Percentiles rank a stretch among this genome's conserved stretches.
Conservation (phyloP, 345 rosid genomes). For the Hibiscus tridactylites region DNA sequence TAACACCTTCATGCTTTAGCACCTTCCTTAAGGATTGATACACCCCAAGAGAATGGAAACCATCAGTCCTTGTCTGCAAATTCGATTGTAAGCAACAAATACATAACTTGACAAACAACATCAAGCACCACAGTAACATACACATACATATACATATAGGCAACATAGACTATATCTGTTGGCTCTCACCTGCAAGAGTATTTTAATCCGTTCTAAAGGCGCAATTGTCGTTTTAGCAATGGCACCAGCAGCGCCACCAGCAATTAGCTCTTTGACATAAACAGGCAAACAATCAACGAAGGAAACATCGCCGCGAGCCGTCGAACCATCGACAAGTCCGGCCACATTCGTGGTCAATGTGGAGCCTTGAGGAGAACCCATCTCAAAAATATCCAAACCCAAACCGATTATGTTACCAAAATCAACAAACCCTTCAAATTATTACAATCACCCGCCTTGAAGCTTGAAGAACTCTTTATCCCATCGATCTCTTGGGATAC, state of each 20-base stretch:
- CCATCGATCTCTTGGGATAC: conserved; percentile 78
- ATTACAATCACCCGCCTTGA: conserved; percentile 40
- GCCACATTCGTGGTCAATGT: conserved; percentile 55
- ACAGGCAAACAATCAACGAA: conserved; percentile 59
- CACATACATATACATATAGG: neutral
- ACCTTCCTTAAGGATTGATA: conserved; percentile 64
- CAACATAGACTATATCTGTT: neutral
- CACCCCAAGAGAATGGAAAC: conserved; percentile 74
- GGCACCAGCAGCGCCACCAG: conserved; percentile 97
- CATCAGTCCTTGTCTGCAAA: conserved; percentile 69
- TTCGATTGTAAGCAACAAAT: neutral
- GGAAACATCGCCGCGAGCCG: conserved; percentile 27
- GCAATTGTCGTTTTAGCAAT: conserved; percentile 90
- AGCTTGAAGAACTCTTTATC: conserved; percentile 61
- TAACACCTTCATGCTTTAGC: conserved; percentile 68
- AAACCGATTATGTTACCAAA: conserved; percentile 12
- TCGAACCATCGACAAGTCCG: conserved; percentile 53
- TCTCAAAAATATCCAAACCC: conserved; percentile 18
- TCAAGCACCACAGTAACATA: neutral
- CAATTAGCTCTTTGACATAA: conserved; percentile 79
- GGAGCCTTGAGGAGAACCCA: conserved; percentile 70
- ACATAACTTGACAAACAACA: neutral
- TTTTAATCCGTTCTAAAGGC: conserved; percentile 82
- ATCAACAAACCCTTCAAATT: conserved; percentile 3
- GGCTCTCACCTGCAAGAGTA: conserved; percentile 70